Conservation (phyloP, 495 filamentous ascomycete genomes). For the Halenospora varia region DNA sequence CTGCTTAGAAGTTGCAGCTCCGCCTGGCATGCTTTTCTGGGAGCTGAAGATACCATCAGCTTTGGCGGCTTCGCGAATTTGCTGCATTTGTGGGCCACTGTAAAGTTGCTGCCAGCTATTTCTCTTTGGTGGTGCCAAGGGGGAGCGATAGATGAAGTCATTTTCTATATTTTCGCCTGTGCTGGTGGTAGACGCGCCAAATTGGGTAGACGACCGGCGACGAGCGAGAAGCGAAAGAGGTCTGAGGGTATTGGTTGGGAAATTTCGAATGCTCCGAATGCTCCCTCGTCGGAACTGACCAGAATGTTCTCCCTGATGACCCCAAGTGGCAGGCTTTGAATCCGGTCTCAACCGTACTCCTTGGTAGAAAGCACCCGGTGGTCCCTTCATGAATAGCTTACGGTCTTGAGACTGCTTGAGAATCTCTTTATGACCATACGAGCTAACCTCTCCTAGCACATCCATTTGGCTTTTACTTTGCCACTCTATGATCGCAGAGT, state of each 20-base stretch:
- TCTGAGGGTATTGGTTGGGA: conserved; percentile 17
- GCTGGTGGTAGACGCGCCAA: background rate
- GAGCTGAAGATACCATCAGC: conserved; percentile 3
- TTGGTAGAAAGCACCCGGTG: conserved; percentile 18
- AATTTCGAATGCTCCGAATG: conserved; percentile 2
- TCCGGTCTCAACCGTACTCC: conserved; percentile 5
- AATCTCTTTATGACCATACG: background rate
- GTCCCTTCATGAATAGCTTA: conserved; percentile 1
- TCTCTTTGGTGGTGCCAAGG: conserved; percentile 13
- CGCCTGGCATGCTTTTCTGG: background rate
- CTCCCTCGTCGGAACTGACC: background rate
- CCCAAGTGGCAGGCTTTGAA: background rate
- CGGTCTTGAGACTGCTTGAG: background rate
- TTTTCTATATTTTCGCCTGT: background rate
- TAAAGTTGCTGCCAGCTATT: conserved; percentile 17
- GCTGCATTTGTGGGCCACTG: conserved; percentile 3
- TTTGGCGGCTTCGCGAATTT: conserved; percentile 2
- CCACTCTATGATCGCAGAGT: background rate
- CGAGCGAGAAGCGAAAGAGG: conserved; percentile 12
- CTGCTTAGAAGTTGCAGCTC: background rate
- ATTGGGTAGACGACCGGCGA: conserved; percentile 1
- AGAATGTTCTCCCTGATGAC: background rate
- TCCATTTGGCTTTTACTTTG: background rate
- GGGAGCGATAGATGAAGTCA: conserved; percentile 18
- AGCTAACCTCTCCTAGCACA: background rate